phyloP scores from a whole-genome alignment of 2,329 filamentous ascomycete species.

The Penicillium sp. region DNA sequence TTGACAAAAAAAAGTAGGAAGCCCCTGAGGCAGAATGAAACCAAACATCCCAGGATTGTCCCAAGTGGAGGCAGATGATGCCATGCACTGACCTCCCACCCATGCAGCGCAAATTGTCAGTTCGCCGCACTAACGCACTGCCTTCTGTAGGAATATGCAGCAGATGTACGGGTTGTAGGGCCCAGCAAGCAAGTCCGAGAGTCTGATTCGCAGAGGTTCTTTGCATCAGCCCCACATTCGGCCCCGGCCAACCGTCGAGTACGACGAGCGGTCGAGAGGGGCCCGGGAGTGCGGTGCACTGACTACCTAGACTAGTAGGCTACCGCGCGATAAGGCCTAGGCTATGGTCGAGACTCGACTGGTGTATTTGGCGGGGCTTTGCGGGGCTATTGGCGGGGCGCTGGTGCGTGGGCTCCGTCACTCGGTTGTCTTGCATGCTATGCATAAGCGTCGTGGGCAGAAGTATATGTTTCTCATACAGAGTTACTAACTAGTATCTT shows the following conservation, averaged over 20 bases:
- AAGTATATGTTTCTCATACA: slow-evolving; percentile 9
- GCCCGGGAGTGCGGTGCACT: slow-evolving; percentile 21
- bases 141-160: slow-evolving; percentile 6
- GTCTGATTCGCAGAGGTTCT: neutral
- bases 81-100: slow-evolving; percentile 19
- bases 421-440: slow-evolving; percentile 18
- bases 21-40: slow-evolving; percentile 17
- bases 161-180: neutral
- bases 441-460: slow-evolving; percentile 20
- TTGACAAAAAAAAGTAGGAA: neutral
- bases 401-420: slow-evolving; percentile 3
- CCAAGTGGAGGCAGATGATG: slow-evolving; percentile 13
- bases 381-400: slow-evolving; percentile 4
- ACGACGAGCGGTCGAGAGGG: slow-evolving; percentile 15
- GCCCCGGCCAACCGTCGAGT: slow-evolving; percentile 19
- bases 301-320: slow-evolving; percentile 8
- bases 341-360: slow-evolving; percentile 7
- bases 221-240: slow-evolving; percentile 11
- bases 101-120: slow-evolving; percentile 22
- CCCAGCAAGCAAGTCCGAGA: neutral
- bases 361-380: neutral
- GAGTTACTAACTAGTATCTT: too few species aligned
- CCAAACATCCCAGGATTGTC: slow-evolving; percentile 1
- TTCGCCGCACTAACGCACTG: slow-evolving; percentile 26
- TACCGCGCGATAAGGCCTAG: slow-evolving; percentile 19